These are phyloP conservation scores for Paecilomyces sp. DNA, from an alignment of 2,329 filamentous ascomycete species.

Conservation along the genomic window DNA sequence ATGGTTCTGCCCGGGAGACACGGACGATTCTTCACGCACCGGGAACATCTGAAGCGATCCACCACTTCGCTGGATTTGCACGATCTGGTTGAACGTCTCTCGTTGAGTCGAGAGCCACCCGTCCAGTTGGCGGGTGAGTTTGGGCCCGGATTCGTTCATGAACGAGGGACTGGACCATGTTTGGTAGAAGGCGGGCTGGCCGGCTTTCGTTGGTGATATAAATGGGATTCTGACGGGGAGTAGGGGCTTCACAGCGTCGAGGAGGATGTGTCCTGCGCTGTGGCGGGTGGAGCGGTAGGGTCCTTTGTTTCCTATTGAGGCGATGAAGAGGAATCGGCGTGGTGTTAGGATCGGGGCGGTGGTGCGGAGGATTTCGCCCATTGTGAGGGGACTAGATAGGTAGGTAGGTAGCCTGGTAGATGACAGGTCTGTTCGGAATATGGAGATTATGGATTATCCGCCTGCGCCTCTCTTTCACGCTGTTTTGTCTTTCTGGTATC, in stretches of 20 bases:
- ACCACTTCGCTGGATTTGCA: neutral
- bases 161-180: constrained; percentile 62
- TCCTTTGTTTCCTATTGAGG: constrained; percentile 75
- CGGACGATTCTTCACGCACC: neutral
- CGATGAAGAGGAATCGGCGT: constrained; percentile 56
- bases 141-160: constrained; percentile 81
- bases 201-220: constrained; percentile 32
- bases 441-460: neutral
- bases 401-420: too few relatives aligned
- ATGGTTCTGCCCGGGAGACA: neutral
- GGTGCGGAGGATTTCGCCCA: neutral
- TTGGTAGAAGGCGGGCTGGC: constrained; percentile 21
- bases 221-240: constrained; percentile 38
- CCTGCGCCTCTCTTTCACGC: neutral
- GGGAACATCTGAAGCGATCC: neutral
- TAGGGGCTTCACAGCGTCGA: constrained; percentile 52
- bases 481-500: neutral
- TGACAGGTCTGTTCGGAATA: neutral
- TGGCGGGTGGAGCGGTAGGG: constrained; percentile 72
- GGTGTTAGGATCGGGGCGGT: constrained; percentile 8
- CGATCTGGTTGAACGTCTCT: constrained; percentile 2
- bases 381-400: neutral
- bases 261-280: constrained; percentile 74
- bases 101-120: constrained; percentile 22
- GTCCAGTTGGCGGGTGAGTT: constrained; percentile 60